These are phyloP conservation scores for Phytophthora palmivora DNA, from an alignment of 352 stramenopile genomes.

Conservation along the genomic window DNA sequence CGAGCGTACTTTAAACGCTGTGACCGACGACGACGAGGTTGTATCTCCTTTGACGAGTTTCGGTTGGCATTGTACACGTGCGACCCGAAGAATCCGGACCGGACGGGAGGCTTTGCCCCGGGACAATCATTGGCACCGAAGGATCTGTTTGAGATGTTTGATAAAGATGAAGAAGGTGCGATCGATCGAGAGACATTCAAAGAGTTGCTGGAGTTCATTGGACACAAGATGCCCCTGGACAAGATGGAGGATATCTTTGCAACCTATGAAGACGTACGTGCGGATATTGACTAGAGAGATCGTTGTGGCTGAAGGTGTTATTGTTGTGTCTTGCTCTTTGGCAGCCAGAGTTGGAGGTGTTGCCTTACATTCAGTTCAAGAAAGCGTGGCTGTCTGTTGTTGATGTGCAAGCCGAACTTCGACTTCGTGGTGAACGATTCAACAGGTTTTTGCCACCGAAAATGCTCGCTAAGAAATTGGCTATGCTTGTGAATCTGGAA, in stretches of 20 bases:
- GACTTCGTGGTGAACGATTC: conserved; percentile 64
- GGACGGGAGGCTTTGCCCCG: conserved; percentile 71
- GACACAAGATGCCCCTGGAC: conserved; percentile 65
- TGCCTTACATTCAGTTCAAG: conserved; percentile 78
- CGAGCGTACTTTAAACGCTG: conserved; percentile 84
- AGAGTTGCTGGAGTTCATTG: conserved; percentile 73
- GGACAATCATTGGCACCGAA: conserved; percentile 77
- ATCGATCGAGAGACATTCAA: conserved; percentile 76
- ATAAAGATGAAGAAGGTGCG: conserved; percentile 69
- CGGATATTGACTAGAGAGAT: background rate
- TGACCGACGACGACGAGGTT: conserved; percentile 62
- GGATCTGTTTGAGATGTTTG: conserved; percentile 86
- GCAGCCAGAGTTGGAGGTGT: conserved; percentile 71
- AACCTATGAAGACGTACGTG: conserved; percentile 70
- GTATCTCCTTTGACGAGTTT: conserved; percentile 87
- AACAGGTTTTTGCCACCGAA: conserved; percentile 65
- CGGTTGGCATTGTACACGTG: conserved; percentile 79
- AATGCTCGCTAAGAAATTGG: conserved; percentile 68
- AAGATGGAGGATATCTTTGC: conserved; percentile 74
- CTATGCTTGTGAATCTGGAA: conserved; percentile 67
- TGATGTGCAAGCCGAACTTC: conserved; percentile 72
- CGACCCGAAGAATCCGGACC: conserved; percentile 79
- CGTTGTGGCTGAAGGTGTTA: background rate
- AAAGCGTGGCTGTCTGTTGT: conserved; percentile 73
- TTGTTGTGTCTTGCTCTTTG: background rate